Conservation (phyloP, 768 basidiomycete genomes). For the Tylopilus sp. region DNA sequence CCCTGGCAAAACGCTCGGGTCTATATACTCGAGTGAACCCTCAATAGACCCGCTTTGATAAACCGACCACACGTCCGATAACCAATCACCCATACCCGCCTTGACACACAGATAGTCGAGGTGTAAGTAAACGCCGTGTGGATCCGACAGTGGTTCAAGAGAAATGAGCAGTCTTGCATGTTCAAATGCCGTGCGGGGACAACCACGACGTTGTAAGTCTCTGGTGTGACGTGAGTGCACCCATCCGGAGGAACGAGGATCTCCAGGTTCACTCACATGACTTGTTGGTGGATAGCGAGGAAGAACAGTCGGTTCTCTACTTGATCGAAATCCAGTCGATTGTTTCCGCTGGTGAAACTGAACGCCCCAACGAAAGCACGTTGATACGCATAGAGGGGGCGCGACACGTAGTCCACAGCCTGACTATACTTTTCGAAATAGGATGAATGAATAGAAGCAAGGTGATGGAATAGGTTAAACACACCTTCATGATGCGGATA, state of each 20-base stretch:
- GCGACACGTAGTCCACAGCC: slow-evolving; percentile 84
- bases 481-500: slow-evolving; percentile 78
- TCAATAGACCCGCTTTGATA: slow-evolving; percentile 8
- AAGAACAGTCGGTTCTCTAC: slow-evolving; percentile 95
- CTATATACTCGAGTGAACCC: slow-evolving; percentile 32
- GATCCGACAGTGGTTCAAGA: slow-evolving; percentile 84
- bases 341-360: slow-evolving; percentile 75
- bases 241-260: background rate
- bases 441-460: background rate
- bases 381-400: slow-evolving; percentile 93
- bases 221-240: slow-evolving; percentile 37
- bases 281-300: slow-evolving; percentile 79
- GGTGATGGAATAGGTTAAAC: slow-evolving; percentile 2
- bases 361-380: slow-evolving; percentile 85
- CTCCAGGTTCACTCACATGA: slow-evolving; percentile 51
- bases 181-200: slow-evolving; percentile 86
- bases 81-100: slow-evolving; percentile 75
- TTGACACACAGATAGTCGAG: slow-evolving; percentile 86
- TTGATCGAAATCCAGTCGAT: slow-evolving; percentile 83
- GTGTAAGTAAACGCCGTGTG: slow-evolving; percentile 80
- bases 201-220: slow-evolving; percentile 85
- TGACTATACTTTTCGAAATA: slow-evolving; percentile 65
- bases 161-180: slow-evolving; percentile 83
- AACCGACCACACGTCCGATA: slow-evolving; percentile 57
- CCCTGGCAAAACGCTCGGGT: slow-evolving; percentile 69